Evolutionary conservation across 176 grass and related monocot species (phyloP), one percentile per base, ranked within the genome.

Genomic region (Oryza nivara): DNA sequence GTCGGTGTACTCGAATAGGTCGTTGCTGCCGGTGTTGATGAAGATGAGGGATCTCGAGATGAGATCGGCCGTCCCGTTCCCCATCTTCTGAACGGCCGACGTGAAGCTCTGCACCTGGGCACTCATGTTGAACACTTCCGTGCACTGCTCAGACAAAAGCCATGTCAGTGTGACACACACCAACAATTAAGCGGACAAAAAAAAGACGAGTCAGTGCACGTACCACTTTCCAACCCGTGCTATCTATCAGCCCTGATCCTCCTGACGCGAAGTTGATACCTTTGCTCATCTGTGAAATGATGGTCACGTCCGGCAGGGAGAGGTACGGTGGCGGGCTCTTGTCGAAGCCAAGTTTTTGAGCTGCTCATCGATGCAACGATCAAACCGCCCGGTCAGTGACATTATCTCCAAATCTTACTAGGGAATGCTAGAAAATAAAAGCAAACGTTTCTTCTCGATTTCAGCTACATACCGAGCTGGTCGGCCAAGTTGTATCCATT

Each of bases 241-340:
- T 2, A 7, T 85, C 68, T 0, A 75, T 82, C 63, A 97, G 68
- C 14, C 95, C 95, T 45, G 95, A 95, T 16, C 95, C 92, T 68
- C 88, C 95, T 22, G 95, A 97, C 26, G 95, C 95, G 20, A 95
- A 97, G 89, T 87, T 97, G 76, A 88, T 85, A 74, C 95, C 95
- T 44, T 19, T 85, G 16, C 82, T 79, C 86, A 86, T 92, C 84
- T 56, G 84, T 1, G 47, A 8, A 54, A 86, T 25, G 72, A 80
- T 82, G 56, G 26, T 49, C 36, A 79, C 83, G 3, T 79, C 35
- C 10, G 60, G 22, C 47, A 98, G 70, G 11, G 91, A 95, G 26
- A 90, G 80, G 77, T 74, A 93, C 65, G 95, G 76, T 5, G 79
- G 95, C 11, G 95, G 95, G 76, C 95, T 98, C 82, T 88, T 71